Evolutionary conservation across 2,329 filamentous ascomycete genomes (phyloP), one percentile per base, ranked within the genome.

Genomic region (Verticillium nubilum): DNA sequence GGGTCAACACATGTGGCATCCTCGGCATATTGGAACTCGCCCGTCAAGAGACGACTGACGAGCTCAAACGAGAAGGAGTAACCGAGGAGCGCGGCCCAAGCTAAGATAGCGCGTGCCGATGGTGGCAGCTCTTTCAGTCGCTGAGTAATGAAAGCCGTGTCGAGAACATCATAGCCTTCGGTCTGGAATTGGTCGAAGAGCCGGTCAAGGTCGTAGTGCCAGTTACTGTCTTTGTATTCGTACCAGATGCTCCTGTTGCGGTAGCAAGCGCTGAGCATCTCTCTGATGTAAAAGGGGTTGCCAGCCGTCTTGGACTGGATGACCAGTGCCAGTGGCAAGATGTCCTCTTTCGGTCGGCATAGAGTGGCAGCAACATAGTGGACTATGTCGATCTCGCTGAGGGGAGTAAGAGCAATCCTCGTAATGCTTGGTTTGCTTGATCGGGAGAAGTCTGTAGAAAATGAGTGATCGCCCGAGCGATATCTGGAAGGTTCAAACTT

Each of bases 161-260:
- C 90, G 13, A 96, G 82, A 10, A 90, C 88, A 61, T 92, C 87
- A 58, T 91, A 90, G 60, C 88, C 86, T 55, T 92, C 87, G 52
- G 88, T 86, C 66, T 89, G 85, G 67, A 97, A 96, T 64, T 96
- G 87, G 54, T 89, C 86, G 68, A 97, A 97, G 1, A 97, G 85
- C 64, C 84, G 86, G 72, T 97, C 92, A 12, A 97, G 76, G 68
- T 96, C 89, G 70, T 88, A 97, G 52, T 89, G 82, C 94, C 94
- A 98, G 53, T 84, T 82, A 54, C 87, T 90, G 64, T 89, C 85
- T 66, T 86, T 87, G 80, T 95, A 97, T 62, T 92, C 92, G 72
- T 96, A 97, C 84, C 88, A 96, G 56, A 97, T 89, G 71, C 91
- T 96, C 65, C 88, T 88, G 69, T 91, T 95, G 47, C 91, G 86